Percentiles rank a stretch among this genome's conserved stretches.
Evolutionary conservation across 352 stramenopile species (phyloP).

Genomic region (Nothophytophthora sp.): DNA sequence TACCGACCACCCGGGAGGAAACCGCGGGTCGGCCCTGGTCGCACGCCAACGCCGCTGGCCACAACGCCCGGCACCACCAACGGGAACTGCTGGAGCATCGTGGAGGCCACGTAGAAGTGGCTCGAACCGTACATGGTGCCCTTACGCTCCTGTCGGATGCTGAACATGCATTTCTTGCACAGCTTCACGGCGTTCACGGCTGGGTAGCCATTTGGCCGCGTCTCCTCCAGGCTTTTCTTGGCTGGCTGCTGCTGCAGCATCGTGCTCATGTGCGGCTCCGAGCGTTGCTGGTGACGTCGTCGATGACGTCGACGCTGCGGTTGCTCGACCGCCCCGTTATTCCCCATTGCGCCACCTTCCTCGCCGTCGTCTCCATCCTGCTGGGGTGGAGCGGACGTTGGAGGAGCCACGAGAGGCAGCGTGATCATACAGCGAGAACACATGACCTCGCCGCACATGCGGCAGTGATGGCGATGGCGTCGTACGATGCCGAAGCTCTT

Average conservation of each 20-base stretch:
- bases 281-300: slow-evolving; percentile 9
- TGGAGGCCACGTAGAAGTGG: slow-evolving; percentile 50
- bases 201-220: slow-evolving; percentile 46
- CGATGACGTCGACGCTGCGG: slow-evolving; percentile 8
- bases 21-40: slow-evolving; percentile 25
- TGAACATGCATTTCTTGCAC: slow-evolving; percentile 80
- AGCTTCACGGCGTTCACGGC: slow-evolving; percentile 71
- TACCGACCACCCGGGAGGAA: slow-evolving; percentile 40
- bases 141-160: slow-evolving; percentile 63
- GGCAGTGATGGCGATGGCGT: slow-evolving; percentile 70
- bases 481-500: slow-evolving; percentile 70
- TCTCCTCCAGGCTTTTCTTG: slow-evolving; percentile 43
- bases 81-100: slow-evolving; percentile 56
- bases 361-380: slow-evolving; percentile 10
- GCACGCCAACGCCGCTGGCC: slow-evolving; percentile 29
- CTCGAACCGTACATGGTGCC: slow-evolving; percentile 41
- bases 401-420: slow-evolving; percentile 58
- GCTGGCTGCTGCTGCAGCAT: slow-evolving; percentile 37
- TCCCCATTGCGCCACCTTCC: neutral
- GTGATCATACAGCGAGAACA: slow-evolving; percentile 67
- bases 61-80: slow-evolving; percentile 36
- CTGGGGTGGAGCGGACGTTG: slow-evolving; percentile 23
- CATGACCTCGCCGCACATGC: slow-evolving; percentile 79
- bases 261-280: slow-evolving; percentile 22
- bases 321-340: neutral